A percentile compares a stretch with the other conserved stretches of the same genome.
Evolutionary conservation across 306 rosid genomes (phyloP).

Genomic region (Acacia crassicarpa): DNA sequence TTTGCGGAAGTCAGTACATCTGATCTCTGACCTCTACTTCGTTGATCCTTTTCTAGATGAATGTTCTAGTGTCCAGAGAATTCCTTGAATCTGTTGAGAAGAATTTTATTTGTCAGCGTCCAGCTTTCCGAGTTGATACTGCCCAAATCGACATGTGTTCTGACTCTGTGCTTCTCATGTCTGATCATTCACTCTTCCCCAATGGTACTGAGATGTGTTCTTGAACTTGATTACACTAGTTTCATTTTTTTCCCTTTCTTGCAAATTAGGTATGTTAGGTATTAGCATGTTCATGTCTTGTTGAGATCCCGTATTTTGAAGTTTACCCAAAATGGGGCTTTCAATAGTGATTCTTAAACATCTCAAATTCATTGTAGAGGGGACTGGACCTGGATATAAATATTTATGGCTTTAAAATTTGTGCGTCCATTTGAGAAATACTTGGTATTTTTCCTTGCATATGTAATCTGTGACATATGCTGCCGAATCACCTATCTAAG

Average conservation of each 20-base stretch:
- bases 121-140: conserved; percentile 75
- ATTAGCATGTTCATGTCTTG: background rate
- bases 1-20: background rate
- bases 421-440: background rate
- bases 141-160: conserved; percentile 59
- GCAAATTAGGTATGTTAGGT: conserved; percentile 12
- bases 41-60: conserved; percentile 47
- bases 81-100: conserved; percentile 66
- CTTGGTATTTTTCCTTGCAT: background rate
- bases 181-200: conserved; percentile 83
- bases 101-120: conserved; percentile 63
- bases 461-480: conserved; percentile 7
- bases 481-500: background rate
- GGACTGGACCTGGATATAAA: background rate
- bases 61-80: conserved; percentile 52
- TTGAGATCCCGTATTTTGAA: background rate
- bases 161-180: conserved; percentile 68
- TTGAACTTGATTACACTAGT: background rate
- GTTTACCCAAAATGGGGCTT: conserved; percentile 12
- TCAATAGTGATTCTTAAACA: background rate
- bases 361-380: conserved; percentile 9
- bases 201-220: conserved; percentile 45
- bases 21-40: conserved; percentile 28
- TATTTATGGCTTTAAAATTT: background rate
- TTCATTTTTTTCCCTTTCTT: background rate